phyloP scores from a whole-genome alignment of 306 rosid genomes.

The Castanea crenata region DNA sequence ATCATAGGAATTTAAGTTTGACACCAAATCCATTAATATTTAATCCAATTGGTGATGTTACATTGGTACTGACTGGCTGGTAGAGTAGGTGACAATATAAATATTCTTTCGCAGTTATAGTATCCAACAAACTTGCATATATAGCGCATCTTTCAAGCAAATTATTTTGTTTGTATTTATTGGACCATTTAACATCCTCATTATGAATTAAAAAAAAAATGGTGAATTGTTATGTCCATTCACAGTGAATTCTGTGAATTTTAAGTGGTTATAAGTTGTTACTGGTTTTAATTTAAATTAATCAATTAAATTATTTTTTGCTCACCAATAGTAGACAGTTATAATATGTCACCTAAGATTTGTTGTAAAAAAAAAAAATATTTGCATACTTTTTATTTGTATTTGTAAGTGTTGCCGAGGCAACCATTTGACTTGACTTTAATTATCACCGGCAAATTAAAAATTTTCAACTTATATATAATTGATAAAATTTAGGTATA shows the following conservation, averaged over 20 bases:
- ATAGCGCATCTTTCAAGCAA: neutral
- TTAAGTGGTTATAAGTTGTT: fast-evolving
- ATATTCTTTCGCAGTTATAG: neutral
- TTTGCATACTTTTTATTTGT: too few species aligned
- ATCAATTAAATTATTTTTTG: too few species aligned
- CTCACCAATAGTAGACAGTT: fast-evolving
- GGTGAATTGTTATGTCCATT: too few species aligned
- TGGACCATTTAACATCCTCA: neutral
- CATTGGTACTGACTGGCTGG: slow-evolving; percentile 1
- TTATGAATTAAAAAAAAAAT: neutral
- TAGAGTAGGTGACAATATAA: slow-evolving; percentile 20
- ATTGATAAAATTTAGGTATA: too few species aligned
- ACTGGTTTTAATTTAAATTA: too few species aligned
- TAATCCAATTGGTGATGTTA: neutral
- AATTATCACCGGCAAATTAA: too few species aligned
- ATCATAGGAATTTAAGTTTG: neutral
- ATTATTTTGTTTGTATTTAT: neutral
- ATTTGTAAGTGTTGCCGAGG: neutral
- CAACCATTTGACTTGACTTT: neutral
- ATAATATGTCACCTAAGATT: fast-evolving
- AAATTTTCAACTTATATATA: too few species aligned
- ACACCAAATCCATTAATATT: neutral
- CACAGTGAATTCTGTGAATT: too few species aligned
- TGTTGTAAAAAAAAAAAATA: too few species aligned
- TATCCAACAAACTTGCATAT: neutral